Conservation (phyloP, 371 early-diverging fungal species). For the Amoeboaphelidium protococcarum region DNA sequence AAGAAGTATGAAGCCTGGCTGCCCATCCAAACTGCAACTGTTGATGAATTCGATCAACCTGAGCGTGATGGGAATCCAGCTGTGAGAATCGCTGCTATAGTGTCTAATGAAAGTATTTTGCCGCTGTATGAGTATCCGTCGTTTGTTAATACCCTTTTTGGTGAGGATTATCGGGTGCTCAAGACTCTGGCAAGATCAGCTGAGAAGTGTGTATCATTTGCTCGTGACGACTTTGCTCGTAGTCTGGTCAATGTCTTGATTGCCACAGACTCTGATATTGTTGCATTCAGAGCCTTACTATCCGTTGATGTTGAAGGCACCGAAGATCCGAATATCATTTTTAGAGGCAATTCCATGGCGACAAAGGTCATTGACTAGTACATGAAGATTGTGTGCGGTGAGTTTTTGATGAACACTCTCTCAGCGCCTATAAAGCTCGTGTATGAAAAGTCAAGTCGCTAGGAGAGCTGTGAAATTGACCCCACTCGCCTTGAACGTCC, state of each 20-base stretch:
- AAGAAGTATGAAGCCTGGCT: neutral
- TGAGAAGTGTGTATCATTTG: neutral
- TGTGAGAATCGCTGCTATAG: neutral
- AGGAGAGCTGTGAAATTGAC: neutral
- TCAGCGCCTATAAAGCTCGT: neutral
- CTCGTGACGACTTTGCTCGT: neutral
- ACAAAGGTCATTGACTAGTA: slow-evolving; percentile 3
- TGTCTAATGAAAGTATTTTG: neutral
- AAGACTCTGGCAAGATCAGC: no score
- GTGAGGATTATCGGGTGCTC: neutral
- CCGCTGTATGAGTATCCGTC: neutral
- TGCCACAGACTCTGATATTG: neutral
- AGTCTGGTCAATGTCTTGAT: neutral
- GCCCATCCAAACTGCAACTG: no score
- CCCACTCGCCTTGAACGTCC: neutral
- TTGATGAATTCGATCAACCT: neutral
- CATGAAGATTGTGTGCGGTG: neutral
- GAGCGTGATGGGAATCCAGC: neutral
- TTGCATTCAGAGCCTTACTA: neutral
- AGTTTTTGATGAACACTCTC: neutral
- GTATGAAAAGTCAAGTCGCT: neutral
- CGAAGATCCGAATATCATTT: slow-evolving; percentile 1
- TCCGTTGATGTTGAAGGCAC: neutral
- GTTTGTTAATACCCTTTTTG: neutral
- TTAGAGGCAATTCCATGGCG: slow-evolving; percentile 1